Conservation (phyloP, 2,329 filamentous ascomycete genomes). For the Pyrenochaeta sp. region DNA sequence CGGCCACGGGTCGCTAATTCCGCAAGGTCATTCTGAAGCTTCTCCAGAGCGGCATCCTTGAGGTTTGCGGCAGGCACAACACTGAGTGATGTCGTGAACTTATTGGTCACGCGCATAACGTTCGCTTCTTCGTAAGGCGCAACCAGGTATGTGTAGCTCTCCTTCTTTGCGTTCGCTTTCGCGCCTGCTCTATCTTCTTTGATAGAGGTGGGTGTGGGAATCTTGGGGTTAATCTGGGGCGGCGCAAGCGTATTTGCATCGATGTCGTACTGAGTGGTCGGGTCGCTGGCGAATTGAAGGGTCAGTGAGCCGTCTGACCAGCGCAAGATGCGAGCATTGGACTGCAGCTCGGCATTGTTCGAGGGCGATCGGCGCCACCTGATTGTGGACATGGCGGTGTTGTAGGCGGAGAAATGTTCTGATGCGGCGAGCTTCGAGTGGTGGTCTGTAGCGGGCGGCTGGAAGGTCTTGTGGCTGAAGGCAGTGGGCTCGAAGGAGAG, state of each 20-base stretch:
- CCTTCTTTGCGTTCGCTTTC: constrained; percentile 57
- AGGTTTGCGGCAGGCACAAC: constrained; percentile 72
- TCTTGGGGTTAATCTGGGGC: constrained; percentile 57
- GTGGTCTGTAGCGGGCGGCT: constrained; percentile 67
- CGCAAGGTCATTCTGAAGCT: constrained; percentile 72
- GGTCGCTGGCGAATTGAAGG: constrained; percentile 73
- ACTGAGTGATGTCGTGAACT: constrained; percentile 75
- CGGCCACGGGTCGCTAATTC: constrained; percentile 63
- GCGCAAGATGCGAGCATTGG: constrained; percentile 75
- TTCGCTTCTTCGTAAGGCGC: constrained; percentile 73
- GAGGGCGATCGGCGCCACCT: constrained; percentile 73
- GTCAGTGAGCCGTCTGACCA: constrained; percentile 84
- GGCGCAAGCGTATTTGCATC: constrained; percentile 74
- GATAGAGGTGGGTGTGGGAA: constrained; percentile 56
- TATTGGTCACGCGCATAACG: constrained; percentile 75
- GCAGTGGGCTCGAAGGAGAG: constrained; percentile 72
- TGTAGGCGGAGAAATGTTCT: constrained; percentile 64
- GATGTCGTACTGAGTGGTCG: constrained; percentile 75
- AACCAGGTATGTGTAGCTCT: constrained; percentile 78
- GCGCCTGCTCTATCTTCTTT: constrained; percentile 15
- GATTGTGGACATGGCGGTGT: constrained; percentile 71
- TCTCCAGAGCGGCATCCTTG: constrained; percentile 74
- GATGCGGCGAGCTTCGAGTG: constrained; percentile 57
- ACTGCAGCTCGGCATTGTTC: constrained; percentile 71
- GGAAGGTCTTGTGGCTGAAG: constrained; percentile 72